A percentile compares a stretch with the other conserved stretches of the same genome.
phyloP scores from a whole-genome alignment of 192 early-diverging fungal genomes.

The Coemansia biformis region DNA sequence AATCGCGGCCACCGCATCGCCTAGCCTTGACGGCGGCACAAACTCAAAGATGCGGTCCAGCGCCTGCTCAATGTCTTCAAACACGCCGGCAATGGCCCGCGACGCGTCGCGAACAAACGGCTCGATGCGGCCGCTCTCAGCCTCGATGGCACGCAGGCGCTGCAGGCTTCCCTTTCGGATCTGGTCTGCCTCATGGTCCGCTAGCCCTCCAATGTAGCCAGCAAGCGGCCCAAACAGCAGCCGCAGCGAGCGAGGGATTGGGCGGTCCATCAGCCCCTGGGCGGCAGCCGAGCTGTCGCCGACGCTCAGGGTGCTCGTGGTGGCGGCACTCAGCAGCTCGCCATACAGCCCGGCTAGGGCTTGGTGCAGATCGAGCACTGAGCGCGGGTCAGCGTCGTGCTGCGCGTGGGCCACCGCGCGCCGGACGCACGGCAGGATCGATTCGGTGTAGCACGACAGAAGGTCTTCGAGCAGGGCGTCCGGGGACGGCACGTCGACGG shows the following conservation, averaged over 20 bases:
- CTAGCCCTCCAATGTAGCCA: conserved; percentile 10
- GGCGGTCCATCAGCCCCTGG: neutral
- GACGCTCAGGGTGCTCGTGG: conserved; percentile 18
- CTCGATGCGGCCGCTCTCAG: conserved; percentile 9
- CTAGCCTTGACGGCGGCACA: conserved; percentile 18
- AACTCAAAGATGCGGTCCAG: conserved; percentile 13
- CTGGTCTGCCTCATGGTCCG: conserved; percentile 4
- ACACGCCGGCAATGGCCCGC: conserved; percentile 14
- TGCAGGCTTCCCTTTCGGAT: conserved; percentile 15
- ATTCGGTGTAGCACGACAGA: conserved; percentile 7
- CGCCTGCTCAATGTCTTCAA: conserved; percentile 24
- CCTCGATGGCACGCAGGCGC: conserved; percentile 3
- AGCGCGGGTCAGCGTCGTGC: neutral
- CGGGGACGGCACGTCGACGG: conserved; percentile 8
- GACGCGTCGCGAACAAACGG: conserved; percentile 17
- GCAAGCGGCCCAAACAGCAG: conserved; percentile 34
- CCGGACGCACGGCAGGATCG: conserved; percentile 18
- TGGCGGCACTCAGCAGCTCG: conserved; percentile 1
- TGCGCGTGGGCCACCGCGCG: neutral
- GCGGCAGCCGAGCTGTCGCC: conserved; percentile 7
- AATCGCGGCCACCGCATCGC: conserved; percentile 5
- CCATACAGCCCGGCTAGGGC: conserved; percentile 10
- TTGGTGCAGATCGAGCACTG: conserved; percentile 14
- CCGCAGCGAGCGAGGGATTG: conserved; percentile 18
- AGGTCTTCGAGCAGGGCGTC: conserved; percentile 16